phyloP scores from a whole-genome alignment of 2,329 filamentous ascomycete genomes.

The Arthrobotrys pseudoclavata region DNA sequence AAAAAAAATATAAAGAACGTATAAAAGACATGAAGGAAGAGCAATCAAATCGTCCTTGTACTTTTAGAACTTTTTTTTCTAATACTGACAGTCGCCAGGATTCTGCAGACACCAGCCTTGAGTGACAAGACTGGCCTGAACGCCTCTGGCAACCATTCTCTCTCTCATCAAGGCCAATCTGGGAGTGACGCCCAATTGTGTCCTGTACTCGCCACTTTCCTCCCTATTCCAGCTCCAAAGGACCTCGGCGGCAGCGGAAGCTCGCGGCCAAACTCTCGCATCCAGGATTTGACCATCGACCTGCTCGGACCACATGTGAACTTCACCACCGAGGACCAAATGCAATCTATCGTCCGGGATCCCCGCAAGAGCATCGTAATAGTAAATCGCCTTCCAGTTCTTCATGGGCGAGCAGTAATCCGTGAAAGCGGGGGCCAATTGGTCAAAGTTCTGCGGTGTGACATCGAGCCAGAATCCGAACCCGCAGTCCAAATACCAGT shows the following conservation, averaged over 20 bases:
- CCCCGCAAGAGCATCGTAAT: constrained; percentile 78
- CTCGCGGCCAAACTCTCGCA: constrained; percentile 81
- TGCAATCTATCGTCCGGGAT: constrained; percentile 74
- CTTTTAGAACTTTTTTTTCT: neutral
- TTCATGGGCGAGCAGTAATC: constrained; percentile 87
- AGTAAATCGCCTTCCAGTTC: constrained; percentile 84
- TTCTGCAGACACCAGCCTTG: constrained; percentile 63
- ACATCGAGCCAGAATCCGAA: constrained; percentile 84
- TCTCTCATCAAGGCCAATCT: constrained; percentile 82
- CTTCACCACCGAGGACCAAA: constrained; percentile 84
- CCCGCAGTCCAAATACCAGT: constrained; percentile 88
- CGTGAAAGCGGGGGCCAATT: constrained; percentile 77
- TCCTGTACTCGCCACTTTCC: constrained; percentile 76
- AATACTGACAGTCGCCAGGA: constrained; percentile 61
- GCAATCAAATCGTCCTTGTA: neutral
- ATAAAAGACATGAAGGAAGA: neutral
- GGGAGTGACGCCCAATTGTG: constrained; percentile 77
- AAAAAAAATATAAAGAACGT: neutral
- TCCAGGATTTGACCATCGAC: constrained; percentile 83
- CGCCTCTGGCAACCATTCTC: constrained; percentile 77
- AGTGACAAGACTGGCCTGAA: constrained; percentile 70
- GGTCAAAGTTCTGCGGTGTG: constrained; percentile 72
- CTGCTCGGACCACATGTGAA: constrained; percentile 83
- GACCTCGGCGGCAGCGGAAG: constrained; percentile 80
- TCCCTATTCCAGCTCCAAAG: constrained; percentile 83